Conservation (phyloP, 768 basidiomycete genomes). For the Tylopilus subfusipes region DNA sequence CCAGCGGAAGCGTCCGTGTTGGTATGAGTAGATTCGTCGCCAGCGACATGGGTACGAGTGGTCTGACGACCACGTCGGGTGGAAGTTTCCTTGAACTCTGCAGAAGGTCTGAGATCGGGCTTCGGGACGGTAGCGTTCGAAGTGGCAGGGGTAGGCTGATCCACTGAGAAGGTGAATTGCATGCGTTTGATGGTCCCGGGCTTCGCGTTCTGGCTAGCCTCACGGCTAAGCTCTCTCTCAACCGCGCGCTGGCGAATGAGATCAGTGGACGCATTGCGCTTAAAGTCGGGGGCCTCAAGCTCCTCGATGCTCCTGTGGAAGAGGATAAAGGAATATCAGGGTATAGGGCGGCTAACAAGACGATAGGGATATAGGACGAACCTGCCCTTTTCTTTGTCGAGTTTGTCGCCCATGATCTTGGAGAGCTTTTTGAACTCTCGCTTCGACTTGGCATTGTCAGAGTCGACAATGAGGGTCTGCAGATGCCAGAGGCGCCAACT, state of each 20-base stretch:
- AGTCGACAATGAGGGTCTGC: conserved; percentile 87
- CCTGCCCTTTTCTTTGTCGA: conserved; percentile 92
- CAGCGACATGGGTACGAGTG: conserved; percentile 36
- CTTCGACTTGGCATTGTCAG: conserved; percentile 82
- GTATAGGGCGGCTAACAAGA: conserved; percentile 9
- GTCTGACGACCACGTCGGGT: conserved; percentile 38
- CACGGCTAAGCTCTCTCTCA: conserved; percentile 78
- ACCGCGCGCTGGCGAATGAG: conserved; percentile 76
- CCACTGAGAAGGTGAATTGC: conserved; percentile 88
- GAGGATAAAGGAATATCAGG: conserved; percentile 6
- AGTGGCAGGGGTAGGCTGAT: conserved; percentile 54
- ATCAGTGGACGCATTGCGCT: conserved; percentile 73
- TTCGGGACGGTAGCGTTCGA: conserved; percentile 50
- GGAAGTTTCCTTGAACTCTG: conserved; percentile 55
- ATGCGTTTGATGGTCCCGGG: conserved; percentile 80
- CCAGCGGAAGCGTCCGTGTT: conserved; percentile 25
- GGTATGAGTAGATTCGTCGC: conserved; percentile 18
- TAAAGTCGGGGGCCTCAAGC: conserved; percentile 80
- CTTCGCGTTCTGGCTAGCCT: conserved; percentile 57
- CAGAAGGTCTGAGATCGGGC: conserved; percentile 63
- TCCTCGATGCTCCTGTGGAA: conserved; percentile 71
- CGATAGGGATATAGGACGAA: conserved; percentile 36
- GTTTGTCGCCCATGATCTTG: conserved; percentile 85
- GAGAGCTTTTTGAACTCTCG: conserved; percentile 89
- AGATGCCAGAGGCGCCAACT: conserved; percentile 92